phyloP scores from a whole-genome alignment of 164 flowering plant genomes.

The Tinospora cordifolia region DNA sequence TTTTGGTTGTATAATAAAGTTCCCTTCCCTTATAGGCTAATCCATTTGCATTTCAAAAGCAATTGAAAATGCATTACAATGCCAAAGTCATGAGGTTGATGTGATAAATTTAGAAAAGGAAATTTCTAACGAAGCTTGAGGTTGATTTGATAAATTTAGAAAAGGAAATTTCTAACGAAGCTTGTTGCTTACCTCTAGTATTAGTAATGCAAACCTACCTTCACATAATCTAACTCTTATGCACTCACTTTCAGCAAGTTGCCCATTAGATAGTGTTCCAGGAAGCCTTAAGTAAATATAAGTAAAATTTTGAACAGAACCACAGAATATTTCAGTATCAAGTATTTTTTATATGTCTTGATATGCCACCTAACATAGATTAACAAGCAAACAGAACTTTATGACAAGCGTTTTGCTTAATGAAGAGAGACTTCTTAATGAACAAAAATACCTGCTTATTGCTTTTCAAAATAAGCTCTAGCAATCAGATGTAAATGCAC shows the following conservation, averaged over 20 bases:
- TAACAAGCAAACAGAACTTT: slow-evolving; percentile 10
- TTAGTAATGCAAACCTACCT: slow-evolving; percentile 91
- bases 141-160: no score
- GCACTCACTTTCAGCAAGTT: slow-evolving; percentile 83
- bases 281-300: slow-evolving; percentile 82
- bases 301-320: slow-evolving; percentile 87
- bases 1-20: slow-evolving; percentile 95
- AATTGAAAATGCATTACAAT: slow-evolving; percentile 1
- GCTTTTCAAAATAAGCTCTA: slow-evolving; percentile 52
- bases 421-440: neutral
- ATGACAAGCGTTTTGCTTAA: slow-evolving; percentile 8
- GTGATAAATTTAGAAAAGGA: neutral
- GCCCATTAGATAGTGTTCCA: slow-evolving; percentile 73
- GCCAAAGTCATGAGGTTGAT: neutral
- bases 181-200: slow-evolving; percentile 71
- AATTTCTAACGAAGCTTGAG: neutral
- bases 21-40: slow-evolving; percentile 94
- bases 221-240: slow-evolving; percentile 96
- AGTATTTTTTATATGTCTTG: slow-evolving; percentile 82
- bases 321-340: slow-evolving; percentile 75
- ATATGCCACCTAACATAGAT: slow-evolving; percentile 57
- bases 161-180: neutral
- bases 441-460: slow-evolving; percentile 61
- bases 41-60: slow-evolving; percentile 14
- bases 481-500: no score